Base-by-base conservation (phyloP, 2,329 filamentous ascomycete genomes). In the Hypoxylon sp. region DNA sequence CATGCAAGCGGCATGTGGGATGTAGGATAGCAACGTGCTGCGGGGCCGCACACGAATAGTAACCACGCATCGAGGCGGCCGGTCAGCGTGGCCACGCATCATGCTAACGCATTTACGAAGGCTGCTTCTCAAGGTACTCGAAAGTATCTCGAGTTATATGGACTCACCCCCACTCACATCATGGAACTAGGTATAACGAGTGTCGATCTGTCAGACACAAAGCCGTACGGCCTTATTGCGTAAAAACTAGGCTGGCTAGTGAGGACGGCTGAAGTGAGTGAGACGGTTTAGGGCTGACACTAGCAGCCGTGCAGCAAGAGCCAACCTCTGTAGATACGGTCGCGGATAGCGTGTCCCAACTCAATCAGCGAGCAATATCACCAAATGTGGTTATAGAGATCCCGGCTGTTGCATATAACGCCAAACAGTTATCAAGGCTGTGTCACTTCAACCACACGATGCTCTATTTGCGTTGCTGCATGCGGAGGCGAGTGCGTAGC, bases 271-370 rank as follows among this genome's bases (percentile, higher is more conserved):
- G 61, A 65, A 57, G 30, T 56, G 37, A 48, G 60, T 57, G 48
- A 69, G 66, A 70, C 47, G 47, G 53, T 62, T 68, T 71, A 71
- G 69, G 69, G 69, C 69, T 71, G 69, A 70, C 69, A 62, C 62
- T 56, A 58, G 60, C 60, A 62, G 61, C 52, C 53, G 60, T 61
- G 54, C 50, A 41, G 39, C 43, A 50, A 41, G 51, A 64, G 60
- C 30, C 48, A 54, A 48, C 11, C 8, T 58, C 45, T 37, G 6
- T 46, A 39, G 19, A 3, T 43, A 19, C 37, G 11, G 7, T 51
- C 29, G 14, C 53, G 43, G 53, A 50, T 60, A 45, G 53, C 25
- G 19, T 48, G 48, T 51, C 54, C 37, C 51, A 62, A 21, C 19
- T 46, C 47, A 7, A 55, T 39, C 32, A 62, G 34, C 52, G 23